Conservation (phyloP, 169 alveolate species). For the Eimeria sp. region DNA sequence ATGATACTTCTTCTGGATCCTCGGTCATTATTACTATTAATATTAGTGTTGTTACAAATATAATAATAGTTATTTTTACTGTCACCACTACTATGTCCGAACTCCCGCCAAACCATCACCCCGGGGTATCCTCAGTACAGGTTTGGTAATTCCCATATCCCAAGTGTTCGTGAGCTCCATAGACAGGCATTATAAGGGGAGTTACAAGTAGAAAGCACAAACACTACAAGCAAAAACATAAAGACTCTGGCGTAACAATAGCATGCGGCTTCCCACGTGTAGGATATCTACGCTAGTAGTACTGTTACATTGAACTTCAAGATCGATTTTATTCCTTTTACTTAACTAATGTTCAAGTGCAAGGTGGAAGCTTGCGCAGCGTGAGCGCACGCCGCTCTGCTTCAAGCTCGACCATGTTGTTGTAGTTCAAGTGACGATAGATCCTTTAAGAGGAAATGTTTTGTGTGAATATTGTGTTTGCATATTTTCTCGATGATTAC, state of each 20-base stretch:
- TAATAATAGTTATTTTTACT: no score
- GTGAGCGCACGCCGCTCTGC: neutral
- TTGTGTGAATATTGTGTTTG: no score
- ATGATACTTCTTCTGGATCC: neutral
- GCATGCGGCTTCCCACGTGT: neutral
- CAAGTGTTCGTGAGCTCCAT: no score
- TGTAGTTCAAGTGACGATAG: no score
- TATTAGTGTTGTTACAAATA: no score
- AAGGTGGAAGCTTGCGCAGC: neutral
- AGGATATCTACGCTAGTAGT: neutral
- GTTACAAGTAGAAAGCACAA: neutral
- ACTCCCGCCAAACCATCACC: no score
- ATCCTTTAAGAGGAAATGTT: no score
- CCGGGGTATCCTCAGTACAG: no score
- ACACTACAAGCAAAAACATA: neutral
- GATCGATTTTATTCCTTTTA: neutral
- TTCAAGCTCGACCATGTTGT: no score
- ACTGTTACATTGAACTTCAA: neutral
- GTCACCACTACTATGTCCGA: no score
- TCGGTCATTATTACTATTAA: neutral
- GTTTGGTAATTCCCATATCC: no score
- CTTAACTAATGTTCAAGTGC: neutral
- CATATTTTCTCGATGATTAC: no score
- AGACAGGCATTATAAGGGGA: neutral
- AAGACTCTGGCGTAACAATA: neutral